A percentile compares a stretch with the other conserved stretches of the same genome.
Evolutionary conservation across 1,284 basidiomycete genomes (phyloP).

Genomic region (Fomitopsis pinicola): DNA sequence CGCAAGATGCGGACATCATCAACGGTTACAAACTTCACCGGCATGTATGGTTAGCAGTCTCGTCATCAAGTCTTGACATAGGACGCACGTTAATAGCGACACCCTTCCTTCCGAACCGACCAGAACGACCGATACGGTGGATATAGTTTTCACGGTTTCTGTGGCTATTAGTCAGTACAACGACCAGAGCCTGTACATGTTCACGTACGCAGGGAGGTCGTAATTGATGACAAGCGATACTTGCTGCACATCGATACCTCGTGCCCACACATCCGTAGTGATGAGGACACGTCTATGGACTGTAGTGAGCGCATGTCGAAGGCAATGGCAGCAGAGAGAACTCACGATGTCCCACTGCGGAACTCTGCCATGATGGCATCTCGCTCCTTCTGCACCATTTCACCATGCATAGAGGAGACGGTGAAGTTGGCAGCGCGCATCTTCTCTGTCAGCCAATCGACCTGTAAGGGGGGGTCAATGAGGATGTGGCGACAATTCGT

Average conservation of each 20-base stretch:
- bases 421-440: constrained; percentile 97
- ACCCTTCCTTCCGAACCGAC: constrained; percentile 93
- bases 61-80: background rate
- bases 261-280: constrained; percentile 97
- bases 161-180: background rate
- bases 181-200: background rate
- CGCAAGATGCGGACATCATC: constrained; percentile 89
- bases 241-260: constrained; percentile 98
- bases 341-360: constrained; percentile 88
- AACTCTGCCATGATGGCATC: constrained; percentile 99
- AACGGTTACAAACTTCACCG: constrained; percentile 78
- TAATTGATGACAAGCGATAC: constrained; percentile 99
- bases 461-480: constrained; percentile 38
- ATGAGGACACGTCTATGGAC: constrained; percentile 80
- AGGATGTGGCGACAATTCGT: no score
- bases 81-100: constrained; percentile 81
- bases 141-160: constrained; percentile 99
- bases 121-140: constrained; percentile 94
- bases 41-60: background rate
- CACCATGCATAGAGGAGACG: constrained; percentile 96
- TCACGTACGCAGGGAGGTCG: constrained; percentile 82
- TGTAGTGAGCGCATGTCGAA: constrained; percentile 6
- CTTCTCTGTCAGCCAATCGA: constrained; percentile 99
- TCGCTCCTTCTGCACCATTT: constrained; percentile 98
- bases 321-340: constrained; percentile 11